Percentiles rank a stretch among this genome's conserved stretches.
Conservation (phyloP, 306 rosid species). For the Quercus agrifolia region DNA sequence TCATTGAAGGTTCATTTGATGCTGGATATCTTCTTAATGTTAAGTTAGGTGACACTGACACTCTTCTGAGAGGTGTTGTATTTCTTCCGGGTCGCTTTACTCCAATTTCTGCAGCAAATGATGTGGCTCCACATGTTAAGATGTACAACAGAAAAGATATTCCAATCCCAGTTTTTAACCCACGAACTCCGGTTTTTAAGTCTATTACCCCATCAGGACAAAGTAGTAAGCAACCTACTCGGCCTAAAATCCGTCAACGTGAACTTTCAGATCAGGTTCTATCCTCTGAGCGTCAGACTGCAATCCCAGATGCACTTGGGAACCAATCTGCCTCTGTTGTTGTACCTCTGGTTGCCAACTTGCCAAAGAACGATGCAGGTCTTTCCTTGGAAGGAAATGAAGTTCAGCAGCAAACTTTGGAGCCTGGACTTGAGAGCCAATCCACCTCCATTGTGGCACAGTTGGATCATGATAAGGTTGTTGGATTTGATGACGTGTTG, state of each 20-base stretch:
- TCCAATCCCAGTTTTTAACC: slow-evolving; percentile 32
- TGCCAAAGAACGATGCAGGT: slow-evolving; percentile 16
- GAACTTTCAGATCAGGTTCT: slow-evolving; percentile 13
- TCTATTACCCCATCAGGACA: slow-evolving; percentile 30
- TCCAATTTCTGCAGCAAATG: slow-evolving; percentile 52
- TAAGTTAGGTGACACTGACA: slow-evolving; percentile 33
- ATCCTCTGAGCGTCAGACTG: slow-evolving; percentile 13
- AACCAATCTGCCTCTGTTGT: slow-evolving; percentile 21
- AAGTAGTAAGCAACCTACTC: slow-evolving; percentile 29
- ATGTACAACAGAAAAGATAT: slow-evolving; percentile 48
- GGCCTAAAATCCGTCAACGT: slow-evolving; percentile 21
- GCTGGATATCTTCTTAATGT: slow-evolving; percentile 63
- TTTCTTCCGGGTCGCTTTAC: slow-evolving; percentile 41
- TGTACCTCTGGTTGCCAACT: not conserved
- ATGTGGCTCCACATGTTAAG: slow-evolving; percentile 47
- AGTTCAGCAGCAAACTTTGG: slow-evolving; percentile 17
- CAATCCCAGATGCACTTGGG: slow-evolving; percentile 1
- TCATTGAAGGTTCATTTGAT: slow-evolving; percentile 51
- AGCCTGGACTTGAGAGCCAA: slow-evolving; percentile 18
- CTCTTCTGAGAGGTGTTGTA: slow-evolving; percentile 50
- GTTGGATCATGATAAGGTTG: slow-evolving; percentile 22
- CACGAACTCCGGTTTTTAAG: slow-evolving; percentile 21
- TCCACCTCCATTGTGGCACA: slow-evolving; percentile 9
- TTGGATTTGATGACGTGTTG: slow-evolving; percentile 22
- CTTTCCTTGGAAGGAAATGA: slow-evolving; percentile 22